A percentile compares a stretch with the other conserved stretches of the same genome.
These are phyloP conservation scores for Boletus sp. DNA, from an alignment of 1,284 basidiomycete genomes.

Conservation along the genomic window DNA sequence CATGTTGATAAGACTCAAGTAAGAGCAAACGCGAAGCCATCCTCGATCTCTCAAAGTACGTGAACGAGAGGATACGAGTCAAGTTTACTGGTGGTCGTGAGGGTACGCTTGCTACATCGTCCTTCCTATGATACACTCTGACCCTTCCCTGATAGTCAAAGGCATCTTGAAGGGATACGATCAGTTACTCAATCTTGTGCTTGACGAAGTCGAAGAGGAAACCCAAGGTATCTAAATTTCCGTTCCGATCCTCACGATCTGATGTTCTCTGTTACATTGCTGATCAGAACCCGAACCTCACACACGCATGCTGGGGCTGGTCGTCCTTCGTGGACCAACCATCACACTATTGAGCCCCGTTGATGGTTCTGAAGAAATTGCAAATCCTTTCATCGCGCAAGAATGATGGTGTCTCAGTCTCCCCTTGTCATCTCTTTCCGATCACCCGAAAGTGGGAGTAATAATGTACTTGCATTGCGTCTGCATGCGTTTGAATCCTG, in stretches of 20 bases:
- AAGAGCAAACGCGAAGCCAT: constrained; percentile 95
- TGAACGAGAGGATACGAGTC: constrained; percentile 89
- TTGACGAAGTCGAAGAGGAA: constrained; percentile 85
- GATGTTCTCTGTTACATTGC: constrained; percentile 5
- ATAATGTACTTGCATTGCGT: background rate
- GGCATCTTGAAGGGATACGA: constrained; percentile 96
- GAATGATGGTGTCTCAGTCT: constrained; percentile 33
- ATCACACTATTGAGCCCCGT: constrained; percentile 91
- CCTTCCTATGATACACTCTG: background rate
- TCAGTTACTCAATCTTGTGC: constrained; percentile 93
- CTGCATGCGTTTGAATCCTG: constrained; percentile 5
- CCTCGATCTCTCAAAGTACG: constrained; percentile 92
- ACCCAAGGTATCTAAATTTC: constrained; percentile 53
- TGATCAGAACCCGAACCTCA: constrained; percentile 61
- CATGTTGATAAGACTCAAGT: constrained; percentile 33
- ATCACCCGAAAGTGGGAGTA: background rate
- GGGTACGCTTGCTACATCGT: constrained; percentile 52
- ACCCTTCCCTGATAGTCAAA: constrained; percentile 59
- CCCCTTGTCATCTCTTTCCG: background rate
- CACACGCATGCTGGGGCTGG: constrained; percentile 74
- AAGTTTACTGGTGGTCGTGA: constrained; percentile 97
- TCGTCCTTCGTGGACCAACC: constrained; percentile 89
- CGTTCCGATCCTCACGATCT: constrained; percentile 17
- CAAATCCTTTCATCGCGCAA: constrained; percentile 72
- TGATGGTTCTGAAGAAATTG: constrained; percentile 89